Evolutionary conservation across 768 basidiomycete species (phyloP).

Genomic region (Pleurotus ostreatus): DNA sequence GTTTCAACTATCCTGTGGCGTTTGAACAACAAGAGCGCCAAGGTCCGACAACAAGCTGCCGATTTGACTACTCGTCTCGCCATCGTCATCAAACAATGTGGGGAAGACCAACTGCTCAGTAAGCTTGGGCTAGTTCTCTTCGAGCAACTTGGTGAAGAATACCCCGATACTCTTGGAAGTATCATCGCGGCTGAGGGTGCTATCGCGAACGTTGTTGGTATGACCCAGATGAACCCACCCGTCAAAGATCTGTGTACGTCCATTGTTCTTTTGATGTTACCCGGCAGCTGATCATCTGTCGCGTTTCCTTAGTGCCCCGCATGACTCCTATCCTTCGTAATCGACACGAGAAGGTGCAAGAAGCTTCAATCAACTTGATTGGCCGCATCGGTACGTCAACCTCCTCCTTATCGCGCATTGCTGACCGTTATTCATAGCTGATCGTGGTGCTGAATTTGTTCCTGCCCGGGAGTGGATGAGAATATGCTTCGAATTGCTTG

Average conservation of each 20-base stretch:
- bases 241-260: conserved; percentile 96
- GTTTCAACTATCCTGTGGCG: conserved; percentile 99
- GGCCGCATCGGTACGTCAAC: conserved; percentile 76
- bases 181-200: conserved; percentile 99
- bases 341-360: conserved; percentile 98
- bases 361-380: conserved; percentile 98
- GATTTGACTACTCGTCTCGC: conserved; percentile 95
- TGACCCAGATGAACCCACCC: conserved; percentile 99
- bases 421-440: conserved; percentile 45
- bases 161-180: conserved; percentile 97
- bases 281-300: not conserved
- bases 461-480: conserved; percentile 99
- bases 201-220: conserved; percentile 99
- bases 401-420: conserved; percentile 7
- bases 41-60: conserved; percentile 99
- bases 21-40: conserved; percentile 98
- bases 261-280: not conserved
- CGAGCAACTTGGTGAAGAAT: conserved; percentile 98
- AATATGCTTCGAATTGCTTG: conserved; percentile 97
- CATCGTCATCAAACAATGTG: conserved; percentile 97
- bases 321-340: conserved; percentile 99
- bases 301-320: conserved; percentile 71
- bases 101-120: conserved; percentile 92
- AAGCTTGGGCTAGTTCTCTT: conserved; percentile 96
- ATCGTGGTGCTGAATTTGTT: conserved; percentile 98